Percentiles rank a stretch among this genome's conserved stretches.
These are phyloP conservation scores for Tolypocladium cylindrosporum DNA, from an alignment of 2,329 filamentous ascomycete genomes.

Conservation along the genomic window DNA sequence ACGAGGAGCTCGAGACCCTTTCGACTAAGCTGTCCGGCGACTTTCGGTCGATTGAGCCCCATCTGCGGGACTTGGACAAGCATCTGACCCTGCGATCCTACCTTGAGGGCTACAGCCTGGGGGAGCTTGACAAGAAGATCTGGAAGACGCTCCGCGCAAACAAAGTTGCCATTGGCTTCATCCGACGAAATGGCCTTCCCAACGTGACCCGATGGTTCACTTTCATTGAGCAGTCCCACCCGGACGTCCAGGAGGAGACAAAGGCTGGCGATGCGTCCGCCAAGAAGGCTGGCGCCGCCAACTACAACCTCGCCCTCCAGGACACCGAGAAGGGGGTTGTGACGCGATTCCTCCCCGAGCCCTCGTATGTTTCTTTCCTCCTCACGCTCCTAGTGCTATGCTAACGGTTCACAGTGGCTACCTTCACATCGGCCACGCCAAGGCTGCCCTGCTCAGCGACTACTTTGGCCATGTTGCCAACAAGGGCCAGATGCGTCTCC, in stretches of 20 bases:
- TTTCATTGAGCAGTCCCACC: slow-evolving; percentile 73
- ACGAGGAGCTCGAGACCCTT: slow-evolving; percentile 43
- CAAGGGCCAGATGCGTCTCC: slow-evolving; percentile 79
- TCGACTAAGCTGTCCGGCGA: slow-evolving; percentile 48
- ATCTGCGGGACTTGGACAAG: slow-evolving; percentile 70
- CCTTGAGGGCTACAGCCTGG: slow-evolving; percentile 69
- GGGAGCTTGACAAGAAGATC: slow-evolving; percentile 67
- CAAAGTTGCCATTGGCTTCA: slow-evolving; percentile 69
- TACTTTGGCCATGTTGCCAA: slow-evolving; percentile 95
- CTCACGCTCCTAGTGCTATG: background rate
- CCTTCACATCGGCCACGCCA: slow-evolving; percentile 91
- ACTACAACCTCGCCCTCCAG: slow-evolving; percentile 79
- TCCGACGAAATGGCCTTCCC: slow-evolving; percentile 66
- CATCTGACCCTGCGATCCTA: slow-evolving; percentile 82
- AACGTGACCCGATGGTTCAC: slow-evolving; percentile 82
- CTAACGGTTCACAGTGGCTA: slow-evolving; percentile 48
- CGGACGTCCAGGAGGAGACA: slow-evolving; percentile 62
- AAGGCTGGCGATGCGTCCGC: slow-evolving; percentile 62
- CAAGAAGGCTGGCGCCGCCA: slow-evolving; percentile 63
- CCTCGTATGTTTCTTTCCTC: slow-evolving; percentile 50
- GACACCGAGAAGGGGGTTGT: slow-evolving; percentile 84
- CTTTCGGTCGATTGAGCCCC: slow-evolving; percentile 72
- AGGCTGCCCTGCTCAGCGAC: slow-evolving; percentile 86
- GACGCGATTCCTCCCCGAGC: slow-evolving; percentile 87
- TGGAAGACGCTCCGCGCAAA: slow-evolving; percentile 80